Percentiles rank a stretch among this genome's conserved stretches.
Conservation (phyloP, 805 yeast genomes). For the Allodekkera sacchari region DNA sequence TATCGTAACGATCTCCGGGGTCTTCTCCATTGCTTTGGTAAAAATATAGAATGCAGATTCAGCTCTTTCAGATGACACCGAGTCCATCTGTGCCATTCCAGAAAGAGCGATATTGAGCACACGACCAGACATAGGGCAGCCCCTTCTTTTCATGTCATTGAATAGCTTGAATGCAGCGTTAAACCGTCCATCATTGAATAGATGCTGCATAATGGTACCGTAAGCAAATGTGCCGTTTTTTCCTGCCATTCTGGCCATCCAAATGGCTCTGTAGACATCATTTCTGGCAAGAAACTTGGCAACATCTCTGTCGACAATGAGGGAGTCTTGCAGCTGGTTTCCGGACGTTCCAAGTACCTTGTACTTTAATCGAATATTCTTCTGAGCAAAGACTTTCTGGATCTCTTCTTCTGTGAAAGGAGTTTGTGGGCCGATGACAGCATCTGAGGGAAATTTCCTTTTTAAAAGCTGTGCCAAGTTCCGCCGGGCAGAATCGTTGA, state of each 20-base stretch:
- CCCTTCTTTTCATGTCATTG: constrained; percentile 55
- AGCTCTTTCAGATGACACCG: constrained; percentile 26
- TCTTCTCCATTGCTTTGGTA: constrained; percentile 20
- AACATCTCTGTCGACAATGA: constrained; percentile 45
- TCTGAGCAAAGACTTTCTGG: constrained; percentile 13
- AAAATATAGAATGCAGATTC: constrained; percentile 27
- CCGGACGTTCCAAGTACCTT: constrained; percentile 52
- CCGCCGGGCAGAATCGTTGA: constrained; percentile 20
- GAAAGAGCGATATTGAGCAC: constrained; percentile 38
- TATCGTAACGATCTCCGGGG: constrained; percentile 22
- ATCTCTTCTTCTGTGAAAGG: constrained; percentile 20
- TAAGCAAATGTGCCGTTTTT: constrained; percentile 48
- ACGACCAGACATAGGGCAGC: constrained; percentile 41
- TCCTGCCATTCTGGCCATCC: constrained; percentile 18
- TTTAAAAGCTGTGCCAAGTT: constrained; percentile 15
- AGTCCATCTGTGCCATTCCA: constrained; percentile 27
- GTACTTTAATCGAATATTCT: constrained; percentile 38
- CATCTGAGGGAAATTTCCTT: constrained; percentile 11
- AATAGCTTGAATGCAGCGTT: constrained; percentile 43
- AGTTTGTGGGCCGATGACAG: constrained; percentile 16
- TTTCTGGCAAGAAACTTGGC: constrained; percentile 41
- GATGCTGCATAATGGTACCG: constrained; percentile 52
- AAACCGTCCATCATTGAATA: constrained; percentile 32
- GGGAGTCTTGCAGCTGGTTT: constrained; percentile 50
- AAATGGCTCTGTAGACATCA: constrained; percentile 42